Evolutionary conservation across 2,329 filamentous ascomycete species (phyloP).

Genomic region (Endocalyx cinctus): DNA sequence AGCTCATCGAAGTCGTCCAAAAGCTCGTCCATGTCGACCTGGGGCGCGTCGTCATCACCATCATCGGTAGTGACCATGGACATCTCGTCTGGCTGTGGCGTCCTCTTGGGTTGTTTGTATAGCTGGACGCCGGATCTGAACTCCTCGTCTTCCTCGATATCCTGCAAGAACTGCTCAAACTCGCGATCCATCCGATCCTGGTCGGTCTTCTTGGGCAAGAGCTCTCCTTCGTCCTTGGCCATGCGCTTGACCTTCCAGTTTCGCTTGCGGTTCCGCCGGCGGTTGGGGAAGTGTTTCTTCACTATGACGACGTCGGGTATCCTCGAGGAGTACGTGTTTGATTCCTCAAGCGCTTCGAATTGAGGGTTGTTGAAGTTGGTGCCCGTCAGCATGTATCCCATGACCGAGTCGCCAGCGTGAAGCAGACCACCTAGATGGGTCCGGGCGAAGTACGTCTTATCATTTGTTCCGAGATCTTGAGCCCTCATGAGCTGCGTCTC

Average conservation of each 20-base stretch:
- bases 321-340: conserved; percentile 67
- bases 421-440: conserved; percentile 86
- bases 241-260: conserved; percentile 96
- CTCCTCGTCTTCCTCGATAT: conserved; percentile 94
- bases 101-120: conserved; percentile 65
- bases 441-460: conserved; percentile 81
- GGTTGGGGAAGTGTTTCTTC: conserved; percentile 87
- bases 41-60: conserved; percentile 59
- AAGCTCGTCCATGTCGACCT: conserved; percentile 74
- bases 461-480: conserved; percentile 79
- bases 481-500: conserved; percentile 86
- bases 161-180: conserved; percentile 94
- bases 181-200: conserved; percentile 85
- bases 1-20: conserved; percentile 93
- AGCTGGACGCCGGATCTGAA: conserved; percentile 77
- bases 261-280: conserved; percentile 76
- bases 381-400: conserved; percentile 89
- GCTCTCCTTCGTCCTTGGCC: conserved; percentile 81
- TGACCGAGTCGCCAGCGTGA: conserved; percentile 82
- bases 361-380: conserved; percentile 34
- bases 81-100: conserved; percentile 57
- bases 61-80: conserved; percentile 61
- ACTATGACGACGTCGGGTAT: conserved; percentile 93
- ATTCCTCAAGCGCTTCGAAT: conserved; percentile 61
- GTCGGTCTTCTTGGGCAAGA: conserved; percentile 81